Percentiles rank a stretch among this genome's conserved stretches.
Conservation (phyloP, 805 yeast genomes). For the Kuraishia capsulata region DNA sequence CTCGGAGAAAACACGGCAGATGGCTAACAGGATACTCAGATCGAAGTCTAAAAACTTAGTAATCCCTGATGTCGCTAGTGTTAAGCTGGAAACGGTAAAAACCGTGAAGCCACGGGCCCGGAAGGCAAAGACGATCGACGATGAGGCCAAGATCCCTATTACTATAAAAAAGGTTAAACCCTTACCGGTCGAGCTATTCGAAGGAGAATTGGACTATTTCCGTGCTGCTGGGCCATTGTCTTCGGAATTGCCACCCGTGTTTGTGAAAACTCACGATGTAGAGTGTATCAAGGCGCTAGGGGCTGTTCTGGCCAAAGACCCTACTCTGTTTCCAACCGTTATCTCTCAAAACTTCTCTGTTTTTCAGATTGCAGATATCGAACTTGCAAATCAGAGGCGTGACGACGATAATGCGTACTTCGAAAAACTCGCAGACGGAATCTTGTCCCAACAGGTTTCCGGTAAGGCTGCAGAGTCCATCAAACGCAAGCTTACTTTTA, state of each 20-base stretch:
- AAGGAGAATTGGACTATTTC: background rate
- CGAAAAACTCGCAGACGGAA: constrained; percentile 32
- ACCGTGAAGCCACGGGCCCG: too few relatives aligned
- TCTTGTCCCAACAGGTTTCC: constrained; percentile 67
- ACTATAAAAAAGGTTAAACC: background rate
- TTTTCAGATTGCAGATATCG: constrained; percentile 3
- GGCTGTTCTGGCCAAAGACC: constrained; percentile 15
- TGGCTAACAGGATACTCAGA: too few relatives aligned
- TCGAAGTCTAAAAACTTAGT: too few relatives aligned
- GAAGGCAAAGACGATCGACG: too few relatives aligned
- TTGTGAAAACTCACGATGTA: constrained; percentile 8
- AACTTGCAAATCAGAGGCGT: background rate
- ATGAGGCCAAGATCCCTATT: too few relatives aligned
- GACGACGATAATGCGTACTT: constrained; percentile 23
- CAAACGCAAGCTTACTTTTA: constrained; percentile 29
- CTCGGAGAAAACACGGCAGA: too few relatives aligned
- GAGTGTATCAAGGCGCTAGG: constrained; percentile 16
- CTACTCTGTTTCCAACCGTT: constrained; percentile 9
- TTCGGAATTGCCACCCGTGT: constrained; percentile 6
- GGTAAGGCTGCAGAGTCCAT: constrained; percentile 77
- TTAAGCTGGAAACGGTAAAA: too few relatives aligned
- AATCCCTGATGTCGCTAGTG: too few relatives aligned
- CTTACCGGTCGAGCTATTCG: background rate
- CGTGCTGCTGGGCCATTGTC: background rate
- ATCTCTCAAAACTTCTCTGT: constrained; percentile 6